Base-by-base conservation (phyloP, 768 basidiomycete genomes). In the Mycena indigotica region DNA sequence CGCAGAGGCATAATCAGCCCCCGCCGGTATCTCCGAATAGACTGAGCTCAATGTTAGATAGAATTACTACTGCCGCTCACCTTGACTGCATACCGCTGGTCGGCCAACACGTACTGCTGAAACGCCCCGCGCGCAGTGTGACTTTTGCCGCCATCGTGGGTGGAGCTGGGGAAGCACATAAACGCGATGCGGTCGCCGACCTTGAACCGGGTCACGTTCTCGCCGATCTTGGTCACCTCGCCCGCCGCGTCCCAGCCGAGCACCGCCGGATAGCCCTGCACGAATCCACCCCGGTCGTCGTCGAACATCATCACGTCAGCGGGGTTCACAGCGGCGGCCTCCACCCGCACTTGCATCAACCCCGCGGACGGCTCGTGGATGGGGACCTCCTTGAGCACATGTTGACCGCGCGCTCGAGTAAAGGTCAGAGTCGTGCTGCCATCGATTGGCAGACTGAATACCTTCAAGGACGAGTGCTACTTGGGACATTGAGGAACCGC, bases 1-100 rank as follows among this genome's bases (percentile, higher is more conserved):
- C 5, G 49, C 55, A 0, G 44, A 32, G 23, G 45, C 55, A 26
- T 56, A 56, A 48, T 56, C 55, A n/a, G n/a, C 12, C n/a, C 35
- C 35, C 10, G 35, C 35, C 10, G 35, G 35, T 10, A 38, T 38
- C 35, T 38, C 35, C 35, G n/a, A 38, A 38, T 38, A 10, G n/a
- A 38, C 35, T 38, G 12, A 38, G 35, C 35, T 10, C 35, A 38
- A 10, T 38, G 35, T n/a, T 10, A 38, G 12, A 38, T 38, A 38
- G 10, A 38, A 38, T 10, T n/a, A 38, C 12, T 38, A 38, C 12
- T 38, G n/a, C n/a, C n/a, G n/a, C n/a, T 10, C n/a, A 38, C 35
- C 35, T 38, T 38, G 35, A 38, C n/a, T n/a, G 35, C 10, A 38
- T 10, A 38, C 35, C 35, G 35, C 35, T 38, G 35, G 35, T 38